A percentile compares a stretch with the other conserved stretches of the same genome.
These are phyloP conservation scores for Kuraishia capsulata DNA, from an alignment of 805 yeast species.

Conservation along the genomic window DNA sequence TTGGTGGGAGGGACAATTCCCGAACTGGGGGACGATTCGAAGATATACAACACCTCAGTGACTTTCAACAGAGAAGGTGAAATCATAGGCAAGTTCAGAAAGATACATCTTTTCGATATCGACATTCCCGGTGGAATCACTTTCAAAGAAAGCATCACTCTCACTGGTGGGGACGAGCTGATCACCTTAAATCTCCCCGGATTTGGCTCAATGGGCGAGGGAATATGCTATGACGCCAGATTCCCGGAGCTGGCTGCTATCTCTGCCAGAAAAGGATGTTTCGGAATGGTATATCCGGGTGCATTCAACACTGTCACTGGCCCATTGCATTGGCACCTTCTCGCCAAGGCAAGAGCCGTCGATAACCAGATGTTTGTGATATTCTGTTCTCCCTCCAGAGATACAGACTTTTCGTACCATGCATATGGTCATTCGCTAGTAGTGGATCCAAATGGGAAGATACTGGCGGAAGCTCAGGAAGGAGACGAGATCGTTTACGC, in stretches of 20 bases:
- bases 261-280: slow-evolving; percentile 59
- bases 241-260: slow-evolving; percentile 71
- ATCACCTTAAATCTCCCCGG: slow-evolving; percentile 65
- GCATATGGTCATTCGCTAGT: slow-evolving; percentile 63
- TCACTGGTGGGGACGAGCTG: slow-evolving; percentile 74
- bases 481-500: slow-evolving; percentile 71
- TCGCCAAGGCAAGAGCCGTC: slow-evolving; percentile 66
- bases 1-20: slow-evolving; percentile 93
- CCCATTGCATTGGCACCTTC: slow-evolving; percentile 73
- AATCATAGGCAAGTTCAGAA: slow-evolving; percentile 80
- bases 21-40: slow-evolving; percentile 53
- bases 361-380: slow-evolving; percentile 69
- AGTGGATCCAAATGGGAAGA: slow-evolving; percentile 53
- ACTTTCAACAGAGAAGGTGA: slow-evolving; percentile 67
- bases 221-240: slow-evolving; percentile 77
- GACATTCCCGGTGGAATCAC: slow-evolving; percentile 88
- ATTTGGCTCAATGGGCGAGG: slow-evolving; percentile 68
- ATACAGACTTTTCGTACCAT: slow-evolving; percentile 47
- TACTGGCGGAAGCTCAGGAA: slow-evolving; percentile 67
- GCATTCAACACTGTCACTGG: slow-evolving; percentile 84
- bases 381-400: slow-evolving; percentile 85
- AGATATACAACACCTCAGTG: slow-evolving; percentile 63
- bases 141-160: slow-evolving; percentile 70
- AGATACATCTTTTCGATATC: slow-evolving; percentile 85
- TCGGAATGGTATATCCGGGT: slow-evolving; percentile 76